Percentiles rank a stretch among this genome's conserved stretches.
These are phyloP conservation scores for Vaccinium myrtillus DNA, from an alignment of 148 eudicot genomes.

Conservation along the genomic window DNA sequence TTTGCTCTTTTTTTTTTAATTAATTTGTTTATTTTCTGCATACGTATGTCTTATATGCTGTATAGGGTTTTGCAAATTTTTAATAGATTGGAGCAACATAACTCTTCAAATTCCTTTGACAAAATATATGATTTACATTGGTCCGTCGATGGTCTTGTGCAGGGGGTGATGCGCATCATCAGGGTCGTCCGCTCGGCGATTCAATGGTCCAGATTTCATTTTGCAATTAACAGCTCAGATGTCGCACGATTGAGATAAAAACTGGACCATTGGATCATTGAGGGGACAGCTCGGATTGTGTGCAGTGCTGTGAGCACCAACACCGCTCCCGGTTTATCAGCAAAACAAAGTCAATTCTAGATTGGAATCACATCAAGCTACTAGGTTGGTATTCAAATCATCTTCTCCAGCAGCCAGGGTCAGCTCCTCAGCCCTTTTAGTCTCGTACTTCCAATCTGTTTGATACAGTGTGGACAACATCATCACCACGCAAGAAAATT, in stretches of 20 bases:
- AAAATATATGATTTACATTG: background rate
- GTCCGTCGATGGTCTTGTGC: too few relatives aligned
- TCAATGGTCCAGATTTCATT: too few relatives aligned
- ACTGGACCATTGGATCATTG: too few relatives aligned
- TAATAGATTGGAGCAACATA: background rate
- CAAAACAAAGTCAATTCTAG: background rate
- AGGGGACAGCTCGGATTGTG: too few relatives aligned
- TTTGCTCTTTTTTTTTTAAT: too few relatives aligned
- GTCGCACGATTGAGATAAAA: too few relatives aligned
- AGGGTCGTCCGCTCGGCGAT: too few relatives aligned
- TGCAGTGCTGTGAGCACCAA: too few relatives aligned
- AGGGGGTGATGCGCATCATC: too few relatives aligned
- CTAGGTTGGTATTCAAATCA: conserved; percentile 41
- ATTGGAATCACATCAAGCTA: conserved; percentile 21
- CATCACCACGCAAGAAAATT: conserved; percentile 55
- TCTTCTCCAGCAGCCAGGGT: conserved; percentile 48
- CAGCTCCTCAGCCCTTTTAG: conserved; percentile 67
- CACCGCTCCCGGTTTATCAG: background rate
- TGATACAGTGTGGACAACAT: conserved; percentile 53
- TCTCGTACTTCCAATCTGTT: conserved; percentile 74
- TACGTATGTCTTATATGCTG: background rate
- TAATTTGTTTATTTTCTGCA: background rate
- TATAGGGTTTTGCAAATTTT: background rate
- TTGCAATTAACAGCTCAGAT: too few relatives aligned
- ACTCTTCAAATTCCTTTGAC: background rate